Conservation (phyloP, 495 filamentous ascomycete species). For the Platismatia glauca region DNA sequence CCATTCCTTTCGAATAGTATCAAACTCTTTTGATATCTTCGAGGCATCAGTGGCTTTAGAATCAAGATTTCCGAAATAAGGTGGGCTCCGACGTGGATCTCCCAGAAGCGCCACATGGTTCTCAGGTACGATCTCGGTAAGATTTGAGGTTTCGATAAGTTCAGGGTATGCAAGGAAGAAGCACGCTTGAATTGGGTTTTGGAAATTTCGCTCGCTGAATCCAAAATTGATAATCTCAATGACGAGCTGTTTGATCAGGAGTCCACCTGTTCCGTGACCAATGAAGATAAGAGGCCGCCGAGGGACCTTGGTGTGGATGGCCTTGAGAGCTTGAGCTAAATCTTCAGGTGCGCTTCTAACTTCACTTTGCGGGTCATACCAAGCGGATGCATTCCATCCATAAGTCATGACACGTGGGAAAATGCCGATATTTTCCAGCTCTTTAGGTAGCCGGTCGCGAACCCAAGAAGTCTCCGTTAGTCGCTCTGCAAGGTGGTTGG, state of each 20-base stretch:
- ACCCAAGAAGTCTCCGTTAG: no score
- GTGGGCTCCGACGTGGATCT: background rate
- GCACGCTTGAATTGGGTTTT: conserved; percentile 11
- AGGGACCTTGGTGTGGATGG: background rate
- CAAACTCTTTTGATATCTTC: background rate
- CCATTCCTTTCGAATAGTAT: conserved; percentile 3
- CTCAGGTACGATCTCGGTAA: conserved; percentile 1
- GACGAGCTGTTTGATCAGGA: conserved; percentile 15
- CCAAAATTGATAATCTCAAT: conserved; percentile 10
- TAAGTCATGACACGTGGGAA: no score
- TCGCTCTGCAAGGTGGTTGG: no score
- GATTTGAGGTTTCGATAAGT: background rate
- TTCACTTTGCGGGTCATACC: no score
- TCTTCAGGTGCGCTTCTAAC: background rate
- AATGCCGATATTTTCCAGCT: no score
- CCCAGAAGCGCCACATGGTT: background rate
- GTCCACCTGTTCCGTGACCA: conserved; percentile 13
- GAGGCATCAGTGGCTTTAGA: background rate
- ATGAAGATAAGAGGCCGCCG: conserved; percentile 9
- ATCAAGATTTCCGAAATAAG: background rate
- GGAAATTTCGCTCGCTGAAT: conserved; percentile 1
- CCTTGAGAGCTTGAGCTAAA: background rate
- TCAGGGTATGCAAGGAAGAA: conserved; percentile 16
- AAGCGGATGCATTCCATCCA: no score
- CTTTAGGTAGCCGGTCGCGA: no score